Evolutionary conservation across 2,329 filamentous ascomycete species (phyloP), one percentile per base, ranked within the genome.

Genomic region (Colletotrichum sp.): DNA sequence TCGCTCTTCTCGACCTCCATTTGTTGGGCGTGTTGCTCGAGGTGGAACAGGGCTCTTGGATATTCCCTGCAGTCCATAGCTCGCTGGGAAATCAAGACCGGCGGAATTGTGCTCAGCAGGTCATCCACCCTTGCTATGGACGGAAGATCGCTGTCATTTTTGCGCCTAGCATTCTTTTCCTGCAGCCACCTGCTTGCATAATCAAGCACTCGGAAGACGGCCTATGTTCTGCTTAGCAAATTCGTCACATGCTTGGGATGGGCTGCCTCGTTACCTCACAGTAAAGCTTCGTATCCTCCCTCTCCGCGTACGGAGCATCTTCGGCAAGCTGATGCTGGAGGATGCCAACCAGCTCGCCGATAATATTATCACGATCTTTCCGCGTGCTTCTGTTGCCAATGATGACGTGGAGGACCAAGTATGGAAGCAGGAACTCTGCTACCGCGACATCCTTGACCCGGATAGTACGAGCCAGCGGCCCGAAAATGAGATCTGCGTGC

Each of bases 61-160:
- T 96, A 99, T 10, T 98, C 97, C 75, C 95, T 95, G 85, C 96
- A 99, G 81, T 98, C 95, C n/a, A 98, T 92, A 12, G 97, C 96
- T 79, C 96, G 92, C 78, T 92, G 91, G 8, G 97, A 96, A 24
- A 92, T 88, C 24, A 98, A 85, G 66, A 98, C 91, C 0, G 90
- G 89, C 71, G 98, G 95, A 6, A 99, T 94, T 12, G 90, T 86
- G 71, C 88, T 86, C 22, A 94, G 83, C 16, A 90, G 85, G 9
- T 80, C 88, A 83, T 87, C 89, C 73, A 90, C 90, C 80, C 83
- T 88, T 75, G 83, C 83, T 79, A 88, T 84, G 26, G 87, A 88
- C 65, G 88, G 87, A 22, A 91, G 89, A 68, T 91, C 88, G 52
- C 81, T 59, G 9, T 80, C 81, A 9, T 80, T 79, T 26, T 82